Conservation (phyloP, 2,329 filamentous ascomycete genomes). For the Fusarium temperatum region DNA sequence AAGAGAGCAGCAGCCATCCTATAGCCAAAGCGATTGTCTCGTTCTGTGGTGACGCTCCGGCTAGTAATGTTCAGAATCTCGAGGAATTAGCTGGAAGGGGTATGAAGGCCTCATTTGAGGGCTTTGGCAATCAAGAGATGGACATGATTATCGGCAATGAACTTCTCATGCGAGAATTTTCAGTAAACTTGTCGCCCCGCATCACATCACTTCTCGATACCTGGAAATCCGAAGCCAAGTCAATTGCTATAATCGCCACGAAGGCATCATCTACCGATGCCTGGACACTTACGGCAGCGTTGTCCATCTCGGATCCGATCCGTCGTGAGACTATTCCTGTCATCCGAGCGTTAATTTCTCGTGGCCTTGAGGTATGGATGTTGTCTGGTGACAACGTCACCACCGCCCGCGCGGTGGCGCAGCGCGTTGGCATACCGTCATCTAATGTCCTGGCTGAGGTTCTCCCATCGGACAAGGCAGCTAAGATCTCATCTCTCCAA, state of each 20-base stretch:
- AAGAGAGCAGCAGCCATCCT: conserved; percentile 78
- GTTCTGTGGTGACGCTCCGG: conserved; percentile 61
- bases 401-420: conserved; percentile 84
- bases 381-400: conserved; percentile 88
- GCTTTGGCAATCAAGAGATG: conserved; percentile 40
- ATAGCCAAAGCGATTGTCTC: conserved; percentile 75
- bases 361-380: conserved; percentile 85
- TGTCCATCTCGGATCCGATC: conserved; percentile 84
- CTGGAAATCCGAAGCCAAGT: conserved; percentile 73
- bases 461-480: conserved; percentile 82
- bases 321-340: conserved; percentile 75
- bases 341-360: conserved; percentile 69
- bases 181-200: conserved; percentile 50
- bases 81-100: conserved; percentile 78
- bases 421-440: conserved; percentile 75
- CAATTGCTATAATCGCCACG: conserved; percentile 67
- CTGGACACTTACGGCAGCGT: conserved; percentile 68
- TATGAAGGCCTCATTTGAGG: conserved; percentile 61
- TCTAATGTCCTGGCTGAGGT: conserved; percentile 87
- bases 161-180: conserved; percentile 66
- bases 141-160: conserved; percentile 78
- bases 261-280: conserved; percentile 37
- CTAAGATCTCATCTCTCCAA: conserved; percentile 73
- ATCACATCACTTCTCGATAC: conserved; percentile 53
- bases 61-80: conserved; percentile 53